Evolutionary conservation across 352 stramenopile genomes (phyloP).

Genomic region (Globisporangium canariense): DNA sequence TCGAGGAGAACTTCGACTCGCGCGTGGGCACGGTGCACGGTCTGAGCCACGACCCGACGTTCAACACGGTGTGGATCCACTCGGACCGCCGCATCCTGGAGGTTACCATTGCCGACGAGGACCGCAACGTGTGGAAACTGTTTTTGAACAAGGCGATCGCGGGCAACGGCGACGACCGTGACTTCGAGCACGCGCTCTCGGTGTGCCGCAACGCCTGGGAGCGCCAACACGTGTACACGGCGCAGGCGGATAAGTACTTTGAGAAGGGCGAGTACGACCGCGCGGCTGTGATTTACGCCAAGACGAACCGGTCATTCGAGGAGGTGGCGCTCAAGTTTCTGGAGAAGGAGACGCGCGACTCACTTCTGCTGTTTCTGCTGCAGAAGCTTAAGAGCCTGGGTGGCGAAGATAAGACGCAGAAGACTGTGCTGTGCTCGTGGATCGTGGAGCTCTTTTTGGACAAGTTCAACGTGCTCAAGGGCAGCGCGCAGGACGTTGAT

Average conservation of each 20-base stretch:
- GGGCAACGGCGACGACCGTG: slow-evolving; percentile 62
- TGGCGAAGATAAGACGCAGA: slow-evolving; percentile 87
- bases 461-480: slow-evolving; percentile 87
- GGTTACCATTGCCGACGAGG: slow-evolving; percentile 81
- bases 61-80: slow-evolving; percentile 83
- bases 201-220: slow-evolving; percentile 83
- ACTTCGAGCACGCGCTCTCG: slow-evolving; percentile 87
- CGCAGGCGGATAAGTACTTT: slow-evolving; percentile 90
- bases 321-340: slow-evolving; percentile 91
- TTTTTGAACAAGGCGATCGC: slow-evolving; percentile 86
- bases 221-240: slow-evolving; percentile 83
- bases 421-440: slow-evolving; percentile 91
- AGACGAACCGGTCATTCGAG: slow-evolving; percentile 88
- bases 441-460: slow-evolving; percentile 92
- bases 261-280: slow-evolving; percentile 80
- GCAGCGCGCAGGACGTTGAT: slow-evolving; percentile 81
- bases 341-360: slow-evolving; percentile 77
- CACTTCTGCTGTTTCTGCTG: slow-evolving; percentile 85
- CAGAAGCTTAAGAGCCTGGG: slow-evolving; percentile 86
- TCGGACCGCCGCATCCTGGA: slow-evolving; percentile 79
- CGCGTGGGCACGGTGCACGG: slow-evolving; percentile 70
- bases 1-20: slow-evolving; percentile 81
- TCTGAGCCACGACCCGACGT: slow-evolving; percentile 67
- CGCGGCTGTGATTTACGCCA: slow-evolving; percentile 87
- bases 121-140: slow-evolving; percentile 91